Evolutionary conservation across 805 yeast species (phyloP), one percentile per base, ranked within the genome.

Genomic region (Metschnikowia noctiluminum): DNA sequence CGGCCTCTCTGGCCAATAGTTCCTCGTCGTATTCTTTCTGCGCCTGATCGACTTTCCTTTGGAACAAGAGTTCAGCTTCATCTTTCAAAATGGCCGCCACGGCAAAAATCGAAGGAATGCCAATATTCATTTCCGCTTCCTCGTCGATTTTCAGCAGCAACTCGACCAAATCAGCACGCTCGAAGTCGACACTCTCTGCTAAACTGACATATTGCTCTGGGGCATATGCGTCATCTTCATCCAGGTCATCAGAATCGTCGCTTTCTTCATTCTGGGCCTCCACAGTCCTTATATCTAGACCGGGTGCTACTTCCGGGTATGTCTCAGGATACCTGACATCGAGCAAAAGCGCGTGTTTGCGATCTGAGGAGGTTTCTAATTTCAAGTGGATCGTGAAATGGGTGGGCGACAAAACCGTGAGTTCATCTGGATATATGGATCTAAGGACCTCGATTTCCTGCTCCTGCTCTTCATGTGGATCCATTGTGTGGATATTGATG

Each of bases 401-500:
- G 7, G 72, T 66, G 16, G 77, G 78, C 1, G 78, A 62, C 34
- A 74, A 58, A 9, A 71, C 59, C n/a, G 63, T 68, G 31, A 89
- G 68, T 65, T 92, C 99, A 62, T 92, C 97, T 6, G 98, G 99
- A 64, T 94, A 92, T 47, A 92, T 92, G 14, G 95, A 84, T 62
- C 88, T 84, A 49, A 92, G 77, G 45, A 94, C 90, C 65, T 91
- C 97, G 40, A 94, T 64, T 66, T 92, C 99, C 68, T 92, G 96
- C 28, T 62, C 66, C 63, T 92, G 97, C 62, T 94, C 97, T 64
- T 88, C 96, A 45, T 66, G 62, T 48, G 84, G 79, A 58, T 87
- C 91, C 96, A 88, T 88, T 35, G 7, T 42, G 12, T 40, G n/a
- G 7, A 4, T 6, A n/a, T 28, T n/a, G 35, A 27, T 2, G 28